These are phyloP conservation scores for Lactarius psammicola DNA, from an alignment of 768 basidiomycete species.

Conservation along the genomic window DNA sequence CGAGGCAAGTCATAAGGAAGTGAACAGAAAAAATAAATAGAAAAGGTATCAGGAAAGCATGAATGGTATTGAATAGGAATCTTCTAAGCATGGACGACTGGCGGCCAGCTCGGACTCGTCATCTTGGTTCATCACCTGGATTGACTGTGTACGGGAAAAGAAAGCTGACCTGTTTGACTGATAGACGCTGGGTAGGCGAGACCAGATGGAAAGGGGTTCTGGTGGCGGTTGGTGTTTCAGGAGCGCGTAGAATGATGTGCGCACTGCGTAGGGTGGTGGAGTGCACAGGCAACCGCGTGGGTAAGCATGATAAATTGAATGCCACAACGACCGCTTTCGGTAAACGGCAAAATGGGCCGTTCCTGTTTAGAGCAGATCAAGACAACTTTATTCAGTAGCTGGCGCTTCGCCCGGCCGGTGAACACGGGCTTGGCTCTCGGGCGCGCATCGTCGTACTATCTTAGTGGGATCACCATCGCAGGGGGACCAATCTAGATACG, in stretches of 20 bases:
- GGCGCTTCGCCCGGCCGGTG: not conserved
- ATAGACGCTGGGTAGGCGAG: slow-evolving; percentile 1
- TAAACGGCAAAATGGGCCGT: not conserved
- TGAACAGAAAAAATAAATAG: slow-evolving; percentile 30
- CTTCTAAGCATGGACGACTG: slow-evolving; percentile 76
- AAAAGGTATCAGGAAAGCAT: slow-evolving; percentile 75
- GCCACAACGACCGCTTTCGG: not conserved
- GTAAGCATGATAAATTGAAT: not conserved
- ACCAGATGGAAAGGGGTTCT: not conserved
- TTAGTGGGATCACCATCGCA: not conserved
- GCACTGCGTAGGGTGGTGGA: not conserved
- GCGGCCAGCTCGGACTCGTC: slow-evolving; percentile 77
- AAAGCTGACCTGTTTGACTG: slow-evolving; percentile 16
- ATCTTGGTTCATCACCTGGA: slow-evolving; percentile 49
- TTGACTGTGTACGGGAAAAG: not conserved
- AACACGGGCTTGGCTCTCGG: not conserved
- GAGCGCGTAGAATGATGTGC: not conserved
- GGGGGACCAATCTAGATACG: not conserved
- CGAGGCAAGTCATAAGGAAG: slow-evolving; percentile 16
- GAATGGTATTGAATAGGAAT: slow-evolving; percentile 78
- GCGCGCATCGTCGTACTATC: not conserved
- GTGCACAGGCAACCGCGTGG: not conserved
- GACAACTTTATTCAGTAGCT: not conserved
- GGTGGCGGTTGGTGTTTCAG: slow-evolving; percentile 6
- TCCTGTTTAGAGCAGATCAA: not conserved